Evolutionary conservation across 371 early-diverging fungal genomes (phyloP).

Genomic region (Entomophthora muscae): DNA sequence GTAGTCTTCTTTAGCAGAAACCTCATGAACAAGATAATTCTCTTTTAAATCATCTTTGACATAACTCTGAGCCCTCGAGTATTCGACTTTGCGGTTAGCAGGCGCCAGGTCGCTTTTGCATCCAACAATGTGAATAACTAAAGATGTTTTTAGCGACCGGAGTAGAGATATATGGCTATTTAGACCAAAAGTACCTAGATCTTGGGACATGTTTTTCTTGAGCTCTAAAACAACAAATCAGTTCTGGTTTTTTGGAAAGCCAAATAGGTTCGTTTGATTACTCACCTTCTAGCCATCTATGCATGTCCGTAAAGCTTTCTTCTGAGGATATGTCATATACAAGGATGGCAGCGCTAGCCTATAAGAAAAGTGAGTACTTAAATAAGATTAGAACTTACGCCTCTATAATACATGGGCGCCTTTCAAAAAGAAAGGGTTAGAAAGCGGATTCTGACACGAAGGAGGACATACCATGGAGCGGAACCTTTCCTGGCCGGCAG

Average conservation of each 20-base stretch:
- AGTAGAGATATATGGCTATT: too few relatives aligned
- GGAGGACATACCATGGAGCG: slow-evolving; percentile 25
- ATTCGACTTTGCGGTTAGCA: slow-evolving; percentile 32
- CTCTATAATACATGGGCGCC: slow-evolving; percentile 66
- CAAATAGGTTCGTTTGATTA: background rate
- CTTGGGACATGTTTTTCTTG: slow-evolving; percentile 46
- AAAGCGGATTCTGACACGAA: background rate
- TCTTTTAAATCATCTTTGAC: slow-evolving; percentile 33
- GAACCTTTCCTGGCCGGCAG: slow-evolving; percentile 50
- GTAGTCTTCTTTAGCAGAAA: slow-evolving; percentile 52
- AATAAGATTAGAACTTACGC: slow-evolving; percentile 21
- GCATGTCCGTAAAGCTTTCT: slow-evolving; percentile 37
- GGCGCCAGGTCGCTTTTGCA: slow-evolving; percentile 54
- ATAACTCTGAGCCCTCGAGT: slow-evolving; percentile 34
- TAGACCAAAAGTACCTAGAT: slow-evolving; percentile 24
- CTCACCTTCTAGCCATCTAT: slow-evolving; percentile 42
- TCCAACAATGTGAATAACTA: slow-evolving; percentile 55
- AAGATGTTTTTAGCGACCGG: slow-evolving; percentile 13
- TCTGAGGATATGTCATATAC: slow-evolving; percentile 43
- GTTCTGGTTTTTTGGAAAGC: too few relatives aligned
- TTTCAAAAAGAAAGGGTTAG: slow-evolving; percentile 3
- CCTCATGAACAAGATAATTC: slow-evolving; percentile 40
- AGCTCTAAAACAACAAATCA: slow-evolving; percentile 28
- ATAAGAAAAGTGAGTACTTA: slow-evolving; percentile 1
- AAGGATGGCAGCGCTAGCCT: slow-evolving; percentile 43